Percentiles rank a stretch among this genome's conserved stretches.
Conservation (phyloP, 192 early-diverging fungal genomes). For the Umbelopsis vinacea region DNA sequence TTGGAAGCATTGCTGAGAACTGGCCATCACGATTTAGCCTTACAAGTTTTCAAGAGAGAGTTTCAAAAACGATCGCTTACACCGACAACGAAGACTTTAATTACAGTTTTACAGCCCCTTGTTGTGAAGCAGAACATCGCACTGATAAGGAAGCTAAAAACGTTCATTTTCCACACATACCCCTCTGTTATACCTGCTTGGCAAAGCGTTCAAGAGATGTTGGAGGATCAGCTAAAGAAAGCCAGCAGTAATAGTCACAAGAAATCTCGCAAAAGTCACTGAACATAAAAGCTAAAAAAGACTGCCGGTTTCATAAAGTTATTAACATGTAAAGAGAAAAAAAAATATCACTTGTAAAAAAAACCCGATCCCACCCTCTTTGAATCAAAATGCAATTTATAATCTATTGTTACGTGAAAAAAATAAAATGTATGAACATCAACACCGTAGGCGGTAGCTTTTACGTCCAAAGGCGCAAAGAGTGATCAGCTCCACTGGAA, state of each 20-base stretch:
- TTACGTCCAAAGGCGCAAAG: conserved; percentile 88
- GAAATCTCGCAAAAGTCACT: not conserved
- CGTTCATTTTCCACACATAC: not conserved
- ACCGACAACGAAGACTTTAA: not conserved
- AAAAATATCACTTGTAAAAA: not conserved
- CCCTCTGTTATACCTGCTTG: not conserved
- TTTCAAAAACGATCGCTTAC: not conserved
- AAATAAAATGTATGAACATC: conserved; percentile 5
- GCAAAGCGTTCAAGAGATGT: not conserved
- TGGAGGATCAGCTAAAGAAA: not conserved
- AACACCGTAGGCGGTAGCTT: not conserved
- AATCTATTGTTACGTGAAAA: not conserved
- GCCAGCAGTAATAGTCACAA: not conserved
- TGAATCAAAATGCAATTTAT: conserved; percentile 17
- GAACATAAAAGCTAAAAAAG: too few relatives aligned
- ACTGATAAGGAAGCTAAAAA: not conserved
- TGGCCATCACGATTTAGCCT: not conserved
- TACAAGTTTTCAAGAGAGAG: not conserved
- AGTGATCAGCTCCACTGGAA: conserved; percentile 88
- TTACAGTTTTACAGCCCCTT: conserved; percentile 5
- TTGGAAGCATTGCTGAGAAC: not conserved
- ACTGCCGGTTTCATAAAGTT: too few relatives aligned
- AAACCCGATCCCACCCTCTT: not conserved
- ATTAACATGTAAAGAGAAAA: not conserved
- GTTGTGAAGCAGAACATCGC: not conserved